Evolutionary conservation across 1,139 yeast species (phyloP), one percentile per base, ranked within the genome.

Genomic region (Suhomyces wounanorum): DNA sequence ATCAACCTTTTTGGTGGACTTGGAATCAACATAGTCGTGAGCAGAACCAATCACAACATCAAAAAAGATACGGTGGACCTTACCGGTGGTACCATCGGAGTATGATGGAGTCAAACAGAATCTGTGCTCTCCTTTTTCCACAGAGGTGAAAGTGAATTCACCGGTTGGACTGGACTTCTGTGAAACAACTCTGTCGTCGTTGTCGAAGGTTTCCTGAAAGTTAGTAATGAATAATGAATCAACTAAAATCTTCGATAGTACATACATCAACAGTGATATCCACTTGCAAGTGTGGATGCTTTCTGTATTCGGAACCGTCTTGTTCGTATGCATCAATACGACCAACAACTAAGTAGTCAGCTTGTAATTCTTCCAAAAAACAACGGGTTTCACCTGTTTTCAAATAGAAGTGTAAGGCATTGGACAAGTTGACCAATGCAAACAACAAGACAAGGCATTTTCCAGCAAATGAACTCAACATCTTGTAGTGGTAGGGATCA

Each of bases 11-110:
- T 65, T 69, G 50, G 78, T 69, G 21, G 78, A 71, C 66, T 77
- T 77, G 54, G 79, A 74, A 63, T 77, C 82, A 49, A 71, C 73
- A 54, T 75, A 77, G 59, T 76, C 81, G 58, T 75, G 74, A 39
- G 80, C 72, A 6, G 77, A 68, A n/a, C 81, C 82, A 52, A 71
- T 66, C 43, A 77, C 79, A 53, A 77, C 66, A 58, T 77, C 82
- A 51, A 77, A 75, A 62, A 71, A 74, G 49, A 77, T 71, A 53
- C 80, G 67, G 64, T 76, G 80, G 38, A 61, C 60, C 54, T 68
- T 73, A 42, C 63, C 63, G 25, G 54, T 52, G 49, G 70, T 61
- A 14, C 75, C 75, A 56, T 73, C 78, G n/a, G 52, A 55, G 63
- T 76, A 73, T 17, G 68, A 58, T 35, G 82, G 81, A 11, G 72